These are phyloP conservation scores for Puccinia hordei DNA, from an alignment of 1,284 basidiomycete species.

Conservation along the genomic window DNA sequence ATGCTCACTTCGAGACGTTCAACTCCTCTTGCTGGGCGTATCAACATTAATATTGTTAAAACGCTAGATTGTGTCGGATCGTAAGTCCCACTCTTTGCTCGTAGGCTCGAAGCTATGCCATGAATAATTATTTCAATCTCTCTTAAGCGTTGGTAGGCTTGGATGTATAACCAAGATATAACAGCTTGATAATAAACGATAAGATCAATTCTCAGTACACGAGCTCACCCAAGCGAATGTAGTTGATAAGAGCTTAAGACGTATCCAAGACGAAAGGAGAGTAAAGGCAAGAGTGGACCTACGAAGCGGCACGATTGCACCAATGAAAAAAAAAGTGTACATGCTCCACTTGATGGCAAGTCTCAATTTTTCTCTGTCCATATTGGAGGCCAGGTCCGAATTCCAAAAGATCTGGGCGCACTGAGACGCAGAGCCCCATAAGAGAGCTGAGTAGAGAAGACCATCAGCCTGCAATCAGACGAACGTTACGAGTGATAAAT, in stretches of 20 bases:
- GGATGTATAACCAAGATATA: not conserved
- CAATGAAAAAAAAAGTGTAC: not conserved
- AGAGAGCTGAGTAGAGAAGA: conserved; percentile 8
- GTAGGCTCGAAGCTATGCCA: not conserved
- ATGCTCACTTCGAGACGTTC: too few relatives aligned
- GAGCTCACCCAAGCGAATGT: not conserved
- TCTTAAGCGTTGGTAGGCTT: not conserved
- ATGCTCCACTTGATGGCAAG: not conserved
- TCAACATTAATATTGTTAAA: too few relatives aligned
- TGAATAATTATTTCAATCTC: not conserved
- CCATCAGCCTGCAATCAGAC: not conserved
- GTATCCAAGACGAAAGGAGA: too few relatives aligned
- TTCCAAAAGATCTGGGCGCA: conserved; percentile 19
- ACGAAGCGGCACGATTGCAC: not conserved
- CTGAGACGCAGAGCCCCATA: conserved; percentile 17
- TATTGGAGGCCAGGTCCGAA: not conserved
- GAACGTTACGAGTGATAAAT: not conserved
- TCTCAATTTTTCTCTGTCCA: conserved; percentile 10
- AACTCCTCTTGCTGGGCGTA: too few relatives aligned
- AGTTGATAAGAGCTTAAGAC: not conserved
- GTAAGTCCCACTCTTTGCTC: not conserved
- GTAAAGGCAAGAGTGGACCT: not conserved
- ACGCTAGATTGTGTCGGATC: too few relatives aligned
- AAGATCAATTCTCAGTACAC: not conserved
- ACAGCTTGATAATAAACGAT: not conserved